Base-by-base conservation (phyloP, 2,329 filamentous ascomycete species). In the Plectosphaerella cucumerina region DNA sequence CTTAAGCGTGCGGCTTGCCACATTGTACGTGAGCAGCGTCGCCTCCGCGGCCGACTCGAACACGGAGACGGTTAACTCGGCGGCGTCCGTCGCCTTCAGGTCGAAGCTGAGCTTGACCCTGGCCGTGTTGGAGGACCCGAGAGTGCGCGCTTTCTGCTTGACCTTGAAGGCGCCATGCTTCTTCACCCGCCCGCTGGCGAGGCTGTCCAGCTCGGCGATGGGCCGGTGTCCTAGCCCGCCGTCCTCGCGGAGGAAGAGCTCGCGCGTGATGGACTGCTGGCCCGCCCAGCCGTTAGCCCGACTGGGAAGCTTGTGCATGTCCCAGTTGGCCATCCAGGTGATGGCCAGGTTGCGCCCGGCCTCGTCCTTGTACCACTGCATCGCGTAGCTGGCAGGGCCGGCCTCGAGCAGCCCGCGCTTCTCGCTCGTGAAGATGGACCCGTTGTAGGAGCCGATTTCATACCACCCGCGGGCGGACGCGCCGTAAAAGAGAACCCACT, bases 321-420 rank as follows among this genome's bases (percentile, higher is more conserved):
- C 49, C 60, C 59, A 60, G 48, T 63, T 61, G 14, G 49, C 59
- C 60, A 61, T 60, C 61, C 61, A 63, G 26, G 52, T 56, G 47
- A 63, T 59, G 47, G 55, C 58, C 20, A 63, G 53, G 49, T 61
- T 48, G 42, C 60, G 62, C 1, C 64, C 64, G 5, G 54, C 44
- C 20, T 58, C 56, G 50, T 66, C 64, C 41, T 59, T 50, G 53
- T 63, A 66, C 63, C 62, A 64, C 53, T 66, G 64, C 56, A 58
- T 60, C 4, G 63, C 60, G 45, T 63, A 63, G 52, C 58, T 61
- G n/a, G 56, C 55, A 35, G 61, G 61, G 26, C 61, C 60, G 35
- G 52, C 55, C 42, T 63, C 59, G 15, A 63, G 22, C 21, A 60
- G 57, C 1, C 59, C 61, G 8, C 50, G 54, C 52, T 60, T 61